Percentiles rank a stretch among this genome's conserved stretches.
These are phyloP conservation scores for Penicillium lagena DNA, from an alignment of 495 filamentous ascomycete species.

Conservation along the genomic window DNA sequence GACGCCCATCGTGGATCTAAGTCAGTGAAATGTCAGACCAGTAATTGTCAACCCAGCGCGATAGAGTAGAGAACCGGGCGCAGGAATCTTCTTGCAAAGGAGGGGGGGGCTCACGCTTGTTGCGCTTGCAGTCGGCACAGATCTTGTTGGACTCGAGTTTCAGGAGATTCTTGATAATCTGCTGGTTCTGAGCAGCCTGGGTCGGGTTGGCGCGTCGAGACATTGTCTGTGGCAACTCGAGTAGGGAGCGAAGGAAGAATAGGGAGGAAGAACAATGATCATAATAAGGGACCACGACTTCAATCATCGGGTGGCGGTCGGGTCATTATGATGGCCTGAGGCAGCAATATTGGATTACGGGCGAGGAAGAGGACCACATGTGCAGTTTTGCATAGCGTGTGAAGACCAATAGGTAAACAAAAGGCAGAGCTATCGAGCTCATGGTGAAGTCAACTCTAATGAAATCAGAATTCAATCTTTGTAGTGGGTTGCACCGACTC, in stretches of 20 bases:
- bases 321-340: conserved; percentile 21
- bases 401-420: not conserved
- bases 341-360: conserved; percentile 8
- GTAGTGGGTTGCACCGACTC: too few relatives aligned
- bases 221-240: conserved; percentile 48
- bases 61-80: not conserved
- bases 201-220: conserved; percentile 77
- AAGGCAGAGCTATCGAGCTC: not conserved
- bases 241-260: not conserved
- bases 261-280: conserved; percentile 16
- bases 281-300: not conserved
- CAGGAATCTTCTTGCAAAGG: conserved; percentile 10
- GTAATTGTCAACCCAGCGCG: not conserved
- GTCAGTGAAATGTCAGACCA: conserved; percentile 4
- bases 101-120: conserved; percentile 67
- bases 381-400: conserved; percentile 15
- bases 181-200: conserved; percentile 81
- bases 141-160: conserved; percentile 92
- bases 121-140: conserved; percentile 97
- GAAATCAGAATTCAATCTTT: too few relatives aligned
- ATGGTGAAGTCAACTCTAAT: too few relatives aligned
- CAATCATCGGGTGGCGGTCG: conserved; percentile 19
- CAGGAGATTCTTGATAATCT: conserved; percentile 83
- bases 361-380: conserved; percentile 8
- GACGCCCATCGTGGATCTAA: conserved; percentile 96